Percentiles rank a stretch among this genome's conserved stretches.
These are phyloP conservation scores for Plasmodium sp. DNA, from an alignment of 169 alveolate species.

Conservation along the genomic window DNA sequence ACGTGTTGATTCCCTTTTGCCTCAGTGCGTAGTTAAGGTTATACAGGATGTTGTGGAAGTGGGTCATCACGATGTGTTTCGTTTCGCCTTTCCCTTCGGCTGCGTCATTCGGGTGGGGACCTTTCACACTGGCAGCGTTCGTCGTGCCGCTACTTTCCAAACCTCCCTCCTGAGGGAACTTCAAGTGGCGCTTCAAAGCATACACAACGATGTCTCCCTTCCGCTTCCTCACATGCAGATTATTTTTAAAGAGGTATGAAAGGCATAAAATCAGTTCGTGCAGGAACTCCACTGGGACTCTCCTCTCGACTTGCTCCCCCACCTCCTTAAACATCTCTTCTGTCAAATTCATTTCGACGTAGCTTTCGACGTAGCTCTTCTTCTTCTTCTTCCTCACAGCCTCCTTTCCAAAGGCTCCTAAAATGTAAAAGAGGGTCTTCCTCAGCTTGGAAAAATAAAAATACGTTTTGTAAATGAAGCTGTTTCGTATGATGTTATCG, in stretches of 20 bases:
- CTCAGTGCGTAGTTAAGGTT: constrained; percentile 32
- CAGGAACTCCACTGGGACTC: constrained; percentile 6
- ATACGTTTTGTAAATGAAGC: constrained; percentile 18
- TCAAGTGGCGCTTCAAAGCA: background rate
- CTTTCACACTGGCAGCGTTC: background rate
- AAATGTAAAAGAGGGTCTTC: constrained; percentile 25
- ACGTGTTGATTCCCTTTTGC: constrained; percentile 35
- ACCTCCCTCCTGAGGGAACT: background rate
- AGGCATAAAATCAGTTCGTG: constrained; percentile 12
- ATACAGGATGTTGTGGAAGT: constrained; percentile 29
- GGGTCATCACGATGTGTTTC: background rate
- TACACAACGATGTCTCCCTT: constrained; percentile 17
- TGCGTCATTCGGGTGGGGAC: background rate
- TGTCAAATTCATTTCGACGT: constrained; percentile 15
- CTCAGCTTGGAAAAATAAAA: constrained; percentile 27
- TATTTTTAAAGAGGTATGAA: constrained; percentile 10
- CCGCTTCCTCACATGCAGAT: constrained; percentile 20
- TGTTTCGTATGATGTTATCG: constrained; percentile 42
- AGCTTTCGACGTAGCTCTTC: too few species aligned
- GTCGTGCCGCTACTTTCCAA: background rate
- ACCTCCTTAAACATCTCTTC: constrained; percentile 15
- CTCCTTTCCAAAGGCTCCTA: constrained; percentile 36
- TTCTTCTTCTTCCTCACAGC: constrained; percentile 6
- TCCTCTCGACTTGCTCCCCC: constrained; percentile 1
- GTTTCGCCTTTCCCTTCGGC: background rate